A percentile compares a stretch with the other conserved stretches of the same genome.
phyloP scores from a whole-genome alignment of 2,329 filamentous ascomycete species.

The Neonectria hederae region DNA sequence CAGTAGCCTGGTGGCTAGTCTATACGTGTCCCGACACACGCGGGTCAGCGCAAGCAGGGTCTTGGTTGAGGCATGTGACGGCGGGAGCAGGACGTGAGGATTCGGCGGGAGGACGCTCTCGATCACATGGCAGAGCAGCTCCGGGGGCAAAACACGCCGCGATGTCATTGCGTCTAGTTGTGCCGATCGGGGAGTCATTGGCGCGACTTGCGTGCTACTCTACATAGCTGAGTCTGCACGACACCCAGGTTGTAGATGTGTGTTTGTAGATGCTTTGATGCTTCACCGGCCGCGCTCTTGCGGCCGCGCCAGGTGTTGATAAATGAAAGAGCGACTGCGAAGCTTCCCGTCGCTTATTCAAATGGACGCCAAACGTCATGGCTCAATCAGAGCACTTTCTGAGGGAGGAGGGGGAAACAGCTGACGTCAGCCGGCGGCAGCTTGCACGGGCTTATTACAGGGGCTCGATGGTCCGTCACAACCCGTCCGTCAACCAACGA shows the following conservation, averaged over 20 bases:
- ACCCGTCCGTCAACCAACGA: neutral
- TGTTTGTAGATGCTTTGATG: neutral
- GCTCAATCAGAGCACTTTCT: neutral
- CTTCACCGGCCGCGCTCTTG: constrained; percentile 17
- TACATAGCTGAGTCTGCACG: constrained; percentile 11
- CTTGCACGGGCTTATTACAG: neutral
- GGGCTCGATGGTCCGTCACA: neutral
- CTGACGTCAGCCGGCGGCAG: neutral
- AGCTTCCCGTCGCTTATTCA: neutral
- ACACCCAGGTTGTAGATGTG: constrained; percentile 3
- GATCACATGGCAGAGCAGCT: constrained; percentile 49
- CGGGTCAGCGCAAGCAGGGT: constrained; percentile 56
- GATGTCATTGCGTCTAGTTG: constrained; percentile 6
- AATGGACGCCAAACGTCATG: neutral
- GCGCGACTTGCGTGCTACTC: constrained; percentile 7
- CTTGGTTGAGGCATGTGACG: constrained; percentile 52
- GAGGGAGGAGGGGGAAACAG: neutral
- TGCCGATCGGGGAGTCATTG: constrained; percentile 21
- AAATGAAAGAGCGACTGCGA: constrained; percentile 4
- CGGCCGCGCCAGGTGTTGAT: constrained; percentile 12
- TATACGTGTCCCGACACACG: constrained; percentile 54
- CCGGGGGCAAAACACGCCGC: constrained; percentile 43
- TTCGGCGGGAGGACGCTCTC: constrained; percentile 48
- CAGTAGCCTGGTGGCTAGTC: constrained; percentile 53
- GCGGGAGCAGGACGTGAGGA: constrained; percentile 45